phyloP scores from a whole-genome alignment of 495 filamentous ascomycete species.

The Xylaria bambusicola region DNA sequence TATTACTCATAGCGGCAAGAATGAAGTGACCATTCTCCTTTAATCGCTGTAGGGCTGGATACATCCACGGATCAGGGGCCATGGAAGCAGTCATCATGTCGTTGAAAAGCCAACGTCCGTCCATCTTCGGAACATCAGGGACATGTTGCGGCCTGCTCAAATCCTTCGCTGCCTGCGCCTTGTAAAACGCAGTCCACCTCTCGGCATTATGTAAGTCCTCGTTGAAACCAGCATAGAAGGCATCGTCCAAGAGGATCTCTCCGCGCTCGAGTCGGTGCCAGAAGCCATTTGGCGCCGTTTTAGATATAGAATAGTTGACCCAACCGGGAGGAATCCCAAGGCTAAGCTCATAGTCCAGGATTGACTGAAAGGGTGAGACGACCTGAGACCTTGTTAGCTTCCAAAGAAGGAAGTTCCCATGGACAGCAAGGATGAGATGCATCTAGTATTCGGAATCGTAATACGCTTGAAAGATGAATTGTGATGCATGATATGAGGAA shows the following conservation, averaged over 20 bases:
- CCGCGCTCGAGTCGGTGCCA: conserved; percentile 86
- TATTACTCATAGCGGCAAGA: conserved; percentile 85
- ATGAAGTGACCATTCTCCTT: conserved; percentile 64
- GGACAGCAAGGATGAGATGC: too few species aligned
- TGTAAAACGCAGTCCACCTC: conserved; percentile 63
- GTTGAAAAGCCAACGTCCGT: conserved; percentile 83
- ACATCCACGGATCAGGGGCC: conserved; percentile 80
- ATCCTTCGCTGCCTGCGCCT: conserved; percentile 35
- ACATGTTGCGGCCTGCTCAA: conserved; percentile 36
- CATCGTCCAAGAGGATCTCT: conserved; percentile 66
- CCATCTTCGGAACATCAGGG: conserved; percentile 70
- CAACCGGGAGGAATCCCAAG: conserved; percentile 79
- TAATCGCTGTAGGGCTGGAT: conserved; percentile 74
- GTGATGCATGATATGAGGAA: not conserved
- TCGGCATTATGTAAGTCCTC: conserved; percentile 64
- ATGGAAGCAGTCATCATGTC: conserved; percentile 83
- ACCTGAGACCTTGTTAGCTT: conserved; percentile 57
- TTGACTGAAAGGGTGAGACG: conserved; percentile 86
- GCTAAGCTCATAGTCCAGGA: conserved; percentile 80
- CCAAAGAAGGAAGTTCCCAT: too few species aligned
- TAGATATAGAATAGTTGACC: conserved; percentile 86
- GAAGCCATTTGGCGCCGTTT: conserved; percentile 72
- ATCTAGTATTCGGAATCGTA: too few species aligned
- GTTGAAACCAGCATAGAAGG: conserved; percentile 78
- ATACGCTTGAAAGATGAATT: too few species aligned